Evolutionary conservation across 2,329 filamentous ascomycete genomes (phyloP), one percentile per base, ranked within the genome.

Genomic region (Ceratocystis diversiconidia): DNA sequence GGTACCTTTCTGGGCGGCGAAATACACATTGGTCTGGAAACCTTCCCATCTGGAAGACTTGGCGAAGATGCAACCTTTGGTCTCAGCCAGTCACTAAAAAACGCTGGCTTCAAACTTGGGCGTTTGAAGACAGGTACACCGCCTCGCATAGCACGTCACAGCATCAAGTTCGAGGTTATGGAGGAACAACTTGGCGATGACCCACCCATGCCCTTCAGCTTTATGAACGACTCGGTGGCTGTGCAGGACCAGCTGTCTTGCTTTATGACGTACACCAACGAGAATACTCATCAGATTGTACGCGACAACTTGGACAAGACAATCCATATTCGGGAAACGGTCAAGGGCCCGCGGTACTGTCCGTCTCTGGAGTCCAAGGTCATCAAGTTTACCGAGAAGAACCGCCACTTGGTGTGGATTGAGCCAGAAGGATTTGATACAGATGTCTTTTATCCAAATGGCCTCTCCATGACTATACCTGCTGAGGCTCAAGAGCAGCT

Each of bases 111-210:
- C 73, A 82, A 88, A 70, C 78, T 99, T 17, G 94, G 94, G 32
- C 84, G 94, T 68, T 76, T 99, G 63, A 99, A 99, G 80, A 99
- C 94, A 0, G 94, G 94, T 15, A 99, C 94, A 4, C 94, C 94
- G 6, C 94, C 94, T 25, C 85, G 94, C 30, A 79, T 99, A 65
- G 89, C 91, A 70, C 85, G 83, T 69, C 85, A 85, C 65, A 90
- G 88, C 46, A 96, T 99, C 73, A 82, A 96, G 70, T 96, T 88
- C 73, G 76, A 80, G 1, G 74, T 79, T 0, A 78, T 97, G 3
- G 84, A 92, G 65, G 77, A 81, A 3, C 92, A 97, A 71, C 78
- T 77, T 36, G 94, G 92, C 3, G 94, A 99, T 71, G 80, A 92
- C 1, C 90, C 91, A 0, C 92, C 94, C 0, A 82, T 80, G 71